Conservation (phyloP, 495 filamentous ascomycete genomes). For the Penicillium riverlandense region DNA sequence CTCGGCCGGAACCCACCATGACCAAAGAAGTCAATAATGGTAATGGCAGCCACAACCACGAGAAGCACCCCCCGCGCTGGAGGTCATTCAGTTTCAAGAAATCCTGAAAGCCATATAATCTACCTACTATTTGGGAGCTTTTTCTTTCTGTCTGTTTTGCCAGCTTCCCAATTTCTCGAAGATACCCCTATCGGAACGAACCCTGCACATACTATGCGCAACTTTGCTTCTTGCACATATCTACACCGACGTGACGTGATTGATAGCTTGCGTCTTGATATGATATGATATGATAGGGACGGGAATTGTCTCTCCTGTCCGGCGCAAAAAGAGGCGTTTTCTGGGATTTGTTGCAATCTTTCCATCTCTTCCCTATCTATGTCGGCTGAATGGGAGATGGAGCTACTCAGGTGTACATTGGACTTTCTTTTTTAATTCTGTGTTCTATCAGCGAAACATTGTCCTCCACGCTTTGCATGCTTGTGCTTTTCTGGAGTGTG, state of each 20-base stretch:
- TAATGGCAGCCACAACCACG: constrained; percentile 12
- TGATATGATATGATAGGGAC: too few relatives aligned
- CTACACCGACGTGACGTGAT: too few relatives aligned
- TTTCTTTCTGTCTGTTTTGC: constrained; percentile 10
- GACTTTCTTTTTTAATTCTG: too few relatives aligned
- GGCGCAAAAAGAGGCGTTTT: constrained; percentile 24
- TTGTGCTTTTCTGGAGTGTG: too few relatives aligned
- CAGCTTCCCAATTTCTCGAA: constrained; percentile 4
- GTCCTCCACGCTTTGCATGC: too few relatives aligned
- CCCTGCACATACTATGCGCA: constrained; percentile 20
- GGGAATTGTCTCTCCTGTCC: constrained; percentile 4
- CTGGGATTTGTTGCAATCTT: not conserved
- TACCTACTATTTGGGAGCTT: constrained; percentile 11
- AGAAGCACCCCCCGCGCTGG: constrained; percentile 17
- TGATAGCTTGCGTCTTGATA: too few relatives aligned
- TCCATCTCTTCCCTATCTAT: too few relatives aligned
- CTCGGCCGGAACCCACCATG: constrained; percentile 4
- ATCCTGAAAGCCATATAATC: constrained; percentile 9
- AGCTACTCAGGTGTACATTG: too few relatives aligned
- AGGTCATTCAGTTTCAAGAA: constrained; percentile 24
- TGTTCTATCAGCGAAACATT: too few relatives aligned
- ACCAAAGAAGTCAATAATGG: constrained; percentile 4
- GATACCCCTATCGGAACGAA: constrained; percentile 10
- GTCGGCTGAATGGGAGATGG: too few relatives aligned
- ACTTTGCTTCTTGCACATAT: constrained; percentile 28